Base-by-base conservation (phyloP, 2,329 filamentous ascomycete genomes). In the Macroventuria anomochaeta region DNA sequence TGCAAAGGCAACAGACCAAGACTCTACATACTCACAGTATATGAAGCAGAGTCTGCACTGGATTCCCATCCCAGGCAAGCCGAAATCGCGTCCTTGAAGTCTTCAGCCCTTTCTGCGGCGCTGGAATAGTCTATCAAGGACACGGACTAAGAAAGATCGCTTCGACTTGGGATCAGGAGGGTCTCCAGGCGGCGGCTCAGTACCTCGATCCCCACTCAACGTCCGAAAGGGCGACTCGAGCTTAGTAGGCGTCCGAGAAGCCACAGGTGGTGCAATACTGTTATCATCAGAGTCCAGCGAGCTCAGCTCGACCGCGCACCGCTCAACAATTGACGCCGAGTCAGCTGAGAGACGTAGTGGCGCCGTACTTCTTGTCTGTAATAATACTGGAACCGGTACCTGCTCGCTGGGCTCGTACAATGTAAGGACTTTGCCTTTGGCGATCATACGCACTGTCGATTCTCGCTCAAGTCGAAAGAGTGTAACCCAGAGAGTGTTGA, bases 361-460 rank as follows among this genome's bases (percentile, higher is more conserved):
- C 10, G 43, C 46, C 5, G 40, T 51, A 10, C 17, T 34, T 33
- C 28, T 36, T 17, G 20, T 25, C 2, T 31, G 20, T 25, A 48
- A 18, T 25, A 48, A 23, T 7, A 17, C 43, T 44, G 43, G 43
- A 12, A 13, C 42, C 20, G 53, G 55, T 12, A 57, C 38, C 40
- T 73, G 71, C 23, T 56, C 39, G 8, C 58, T 62, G 13, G 65
- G 52, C 32, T 68, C 63, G 46, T 74, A 73, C 31, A 56, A 53
- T 4, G 69, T 70, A 18, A 72, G 52, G 3, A 59, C 34, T 40
- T 63, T 70, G 20, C 58, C 59, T 44, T 68, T 73, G 3, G 62
- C 62, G 8, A 68, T 39, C 57, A 74, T 39, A 3, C 58, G 60
- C 3, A 61, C 60, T 37, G 61, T 59, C 7, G 71, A 70, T 13